These are phyloP conservation scores for Yamadazyma tumulicola DNA, from an alignment of 805 yeast genomes.

Conservation along the genomic window DNA sequence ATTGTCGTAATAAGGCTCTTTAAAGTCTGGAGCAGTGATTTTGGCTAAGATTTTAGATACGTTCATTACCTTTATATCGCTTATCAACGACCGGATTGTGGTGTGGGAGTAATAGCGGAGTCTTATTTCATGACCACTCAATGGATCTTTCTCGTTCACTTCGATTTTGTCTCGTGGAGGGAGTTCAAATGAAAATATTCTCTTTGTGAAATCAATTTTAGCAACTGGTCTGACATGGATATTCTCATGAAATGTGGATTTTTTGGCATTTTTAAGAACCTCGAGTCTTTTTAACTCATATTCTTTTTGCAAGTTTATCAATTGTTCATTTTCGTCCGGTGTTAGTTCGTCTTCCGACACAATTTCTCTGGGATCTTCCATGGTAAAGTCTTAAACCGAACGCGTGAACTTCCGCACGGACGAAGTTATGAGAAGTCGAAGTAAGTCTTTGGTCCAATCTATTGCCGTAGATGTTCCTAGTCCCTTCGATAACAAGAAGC, in stretches of 20 bases:
- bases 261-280: constrained; percentile 9
- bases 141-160: constrained; percentile 19
- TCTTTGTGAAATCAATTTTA: constrained; percentile 18
- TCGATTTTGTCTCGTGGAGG: constrained; percentile 1
- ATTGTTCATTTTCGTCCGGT: constrained; percentile 36
- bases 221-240: constrained; percentile 10
- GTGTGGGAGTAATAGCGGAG: constrained; percentile 45
- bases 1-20: constrained; percentile 67
- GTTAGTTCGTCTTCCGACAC: constrained; percentile 30
- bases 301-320: constrained; percentile 36
- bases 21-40: constrained; percentile 63
- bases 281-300: constrained; percentile 24
- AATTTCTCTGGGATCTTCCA: constrained; percentile 31
- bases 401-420: not conserved
- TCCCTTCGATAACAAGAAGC: constrained; percentile 3
- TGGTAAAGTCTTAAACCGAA: not conserved
- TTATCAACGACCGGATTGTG: constrained; percentile 35
- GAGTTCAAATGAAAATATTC: constrained; percentile 23
- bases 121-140: constrained; percentile 17
- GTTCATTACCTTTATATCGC: constrained; percentile 52
- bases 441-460: constrained; percentile 59
- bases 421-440: constrained; percentile 40
- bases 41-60: constrained; percentile 60
- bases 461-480: constrained; percentile 54
- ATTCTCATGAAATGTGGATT: constrained; percentile 4